phyloP scores from a whole-genome alignment of 176 grass and related monocot genomes.

The Rhynchospora breviuscula region DNA sequence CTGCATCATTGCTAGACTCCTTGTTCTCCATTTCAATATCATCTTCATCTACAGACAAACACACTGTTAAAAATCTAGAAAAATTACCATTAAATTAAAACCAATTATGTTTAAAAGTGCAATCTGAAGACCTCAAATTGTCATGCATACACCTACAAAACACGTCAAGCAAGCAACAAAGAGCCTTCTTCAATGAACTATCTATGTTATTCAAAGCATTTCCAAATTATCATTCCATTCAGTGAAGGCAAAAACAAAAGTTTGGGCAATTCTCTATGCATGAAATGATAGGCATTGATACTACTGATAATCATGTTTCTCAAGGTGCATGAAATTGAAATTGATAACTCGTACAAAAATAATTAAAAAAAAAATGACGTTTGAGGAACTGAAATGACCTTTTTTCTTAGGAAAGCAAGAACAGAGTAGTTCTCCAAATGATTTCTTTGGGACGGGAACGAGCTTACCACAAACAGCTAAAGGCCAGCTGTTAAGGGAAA shows the following conservation, averaged over 20 bases:
- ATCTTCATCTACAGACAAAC: slow-evolving; percentile 15
- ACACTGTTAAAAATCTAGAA: neutral
- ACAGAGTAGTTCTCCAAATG: slow-evolving; percentile 32
- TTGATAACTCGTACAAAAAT: neutral
- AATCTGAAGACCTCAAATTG: neutral
- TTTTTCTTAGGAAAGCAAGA: slow-evolving; percentile 35
- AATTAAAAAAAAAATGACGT: neutral
- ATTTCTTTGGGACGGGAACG: slow-evolving; percentile 48
- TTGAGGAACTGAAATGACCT: slow-evolving; percentile 8
- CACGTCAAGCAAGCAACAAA: neutral
- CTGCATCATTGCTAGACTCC: neutral
- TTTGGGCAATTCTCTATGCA: neutral
- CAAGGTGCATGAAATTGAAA: neutral
- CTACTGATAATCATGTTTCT: neutral
- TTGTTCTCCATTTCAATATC: slow-evolving; percentile 20
- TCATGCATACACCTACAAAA: neutral
- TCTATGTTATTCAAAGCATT: neutral
- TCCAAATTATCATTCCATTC: neutral
- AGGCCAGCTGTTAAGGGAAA: slow-evolving; percentile 41
- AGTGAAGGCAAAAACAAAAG: neutral
- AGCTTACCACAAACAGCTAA: slow-evolving; percentile 61
- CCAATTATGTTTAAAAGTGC: neutral
- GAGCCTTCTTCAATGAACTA: neutral
- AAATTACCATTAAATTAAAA: neutral
- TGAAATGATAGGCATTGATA: neutral